Evolutionary conservation across 306 rosid species (phyloP), one percentile per base, ranked within the genome.

Genomic region (Vigna radiata): DNA sequence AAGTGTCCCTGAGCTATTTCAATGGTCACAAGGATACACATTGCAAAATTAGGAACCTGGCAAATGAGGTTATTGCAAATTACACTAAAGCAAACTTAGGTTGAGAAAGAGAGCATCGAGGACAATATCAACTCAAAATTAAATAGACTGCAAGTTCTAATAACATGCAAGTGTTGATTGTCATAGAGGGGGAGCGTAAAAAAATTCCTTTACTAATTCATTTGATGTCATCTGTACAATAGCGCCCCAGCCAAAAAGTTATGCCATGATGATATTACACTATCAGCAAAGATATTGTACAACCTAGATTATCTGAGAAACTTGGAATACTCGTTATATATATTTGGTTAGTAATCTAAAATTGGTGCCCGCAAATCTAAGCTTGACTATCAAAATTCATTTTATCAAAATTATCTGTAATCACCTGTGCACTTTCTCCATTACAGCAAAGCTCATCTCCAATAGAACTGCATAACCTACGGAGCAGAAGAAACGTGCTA

Each of bases 181-280:
- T 73, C 56, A 66, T 66, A 59, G 62, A 77, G 78, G 12, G 64
- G 55, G 19, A 41, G 67, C 72, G 50, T 64, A 82, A 68, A 81
- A 84, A 82, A 63, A 37, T 68, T 82, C 74, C 55, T 85, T 83
- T 78, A 85, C 89, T 84, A 18, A 79, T 73, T 81, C 70, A 78
- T 72, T 79, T 81, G 67, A 79, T 83, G 80, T 83, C 64, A 82
- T 83, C 79, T 90, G 84, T 90, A 90, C 96, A 92, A 54, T n/a
- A 54, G 19, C 59, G 69, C 83, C 76, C 77, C 78, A 59, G 68
- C 84, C 61, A 77, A 36, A 36, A 36, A 43, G 72, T 74, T 58
- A 75, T 49, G 56, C 47, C 80, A 79, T 52, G 62, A 79, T 52
- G 62, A 69, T 55, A 54, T 71, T 66, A 67, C 73, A 77, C 85